A percentile compares a stretch with the other conserved stretches of the same genome.
Evolutionary conservation across 2,329 filamentous ascomycete genomes (phyloP).

Genomic region (Botrytis fragariae): DNA sequence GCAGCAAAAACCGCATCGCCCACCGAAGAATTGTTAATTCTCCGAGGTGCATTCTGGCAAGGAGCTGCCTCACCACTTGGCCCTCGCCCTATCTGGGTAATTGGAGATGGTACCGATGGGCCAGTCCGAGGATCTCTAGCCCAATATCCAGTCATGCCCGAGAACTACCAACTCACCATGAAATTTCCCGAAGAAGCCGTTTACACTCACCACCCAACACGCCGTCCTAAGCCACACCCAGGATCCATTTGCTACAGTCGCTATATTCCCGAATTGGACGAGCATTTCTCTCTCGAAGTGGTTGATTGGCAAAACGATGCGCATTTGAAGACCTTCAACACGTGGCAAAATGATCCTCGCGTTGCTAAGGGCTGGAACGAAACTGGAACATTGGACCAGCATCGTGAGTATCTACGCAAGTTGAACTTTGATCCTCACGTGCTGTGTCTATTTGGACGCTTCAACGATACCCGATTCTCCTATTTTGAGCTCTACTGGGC

Average conservation of each 20-base stretch:
- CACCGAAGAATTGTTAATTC: conserved; percentile 45
- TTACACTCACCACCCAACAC: conserved; percentile 67
- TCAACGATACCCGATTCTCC: conserved; percentile 68
- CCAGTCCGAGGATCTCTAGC: conserved; percentile 42
- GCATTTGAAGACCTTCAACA: conserved; percentile 70
- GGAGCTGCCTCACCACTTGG: conserved; percentile 67
- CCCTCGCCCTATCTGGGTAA: conserved; percentile 58
- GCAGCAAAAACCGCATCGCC: neutral
- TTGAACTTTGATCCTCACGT: conserved; percentile 71
- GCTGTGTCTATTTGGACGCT: conserved; percentile 66
- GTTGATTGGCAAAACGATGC: conserved; percentile 63
- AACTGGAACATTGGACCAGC: conserved; percentile 71
- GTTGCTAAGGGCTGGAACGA: conserved; percentile 80
- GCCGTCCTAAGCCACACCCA: conserved; percentile 67
- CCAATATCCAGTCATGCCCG: conserved; percentile 43
- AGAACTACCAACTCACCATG: conserved; percentile 45
- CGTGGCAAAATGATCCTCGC: conserved; percentile 81
- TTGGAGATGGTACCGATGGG: conserved; percentile 22
- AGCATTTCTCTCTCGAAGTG: conserved; percentile 75
- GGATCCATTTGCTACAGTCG: conserved; percentile 73
- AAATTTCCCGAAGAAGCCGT: conserved; percentile 30
- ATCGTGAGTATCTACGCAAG: conserved; percentile 63
- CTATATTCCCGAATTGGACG: conserved; percentile 71
- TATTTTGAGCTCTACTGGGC: conserved; percentile 84
- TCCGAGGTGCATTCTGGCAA: conserved; percentile 65